These are phyloP conservation scores for Rhynchosporium agropyri DNA, from an alignment of 2,329 filamentous ascomycete genomes.

Conservation along the genomic window DNA sequence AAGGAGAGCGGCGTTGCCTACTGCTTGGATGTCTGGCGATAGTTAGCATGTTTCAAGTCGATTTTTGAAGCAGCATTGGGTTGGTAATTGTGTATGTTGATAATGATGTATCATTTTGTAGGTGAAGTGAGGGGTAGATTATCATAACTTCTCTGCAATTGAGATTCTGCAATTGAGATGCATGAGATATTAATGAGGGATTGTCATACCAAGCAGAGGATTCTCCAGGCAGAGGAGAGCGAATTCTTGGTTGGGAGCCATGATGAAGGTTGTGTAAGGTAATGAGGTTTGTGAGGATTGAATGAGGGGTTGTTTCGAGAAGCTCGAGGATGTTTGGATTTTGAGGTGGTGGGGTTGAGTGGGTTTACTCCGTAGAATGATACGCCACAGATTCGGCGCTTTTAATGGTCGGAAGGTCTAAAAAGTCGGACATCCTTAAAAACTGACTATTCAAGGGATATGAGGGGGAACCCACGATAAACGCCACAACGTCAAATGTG, in stretches of 20 bases:
- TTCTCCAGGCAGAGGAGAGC: slow-evolving; percentile 94
- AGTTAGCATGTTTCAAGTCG: neutral
- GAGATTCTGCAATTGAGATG: neutral
- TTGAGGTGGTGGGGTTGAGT: slow-evolving; percentile 30
- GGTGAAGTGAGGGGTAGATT: slow-evolving; percentile 4
- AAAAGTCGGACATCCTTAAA: too few relatives aligned
- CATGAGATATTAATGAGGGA: slow-evolving; percentile 24
- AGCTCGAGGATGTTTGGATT: slow-evolving; percentile 15
- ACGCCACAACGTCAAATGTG: too few relatives aligned
- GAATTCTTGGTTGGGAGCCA: slow-evolving; percentile 79
- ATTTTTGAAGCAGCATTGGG: neutral
- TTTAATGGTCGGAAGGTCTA: too few relatives aligned
- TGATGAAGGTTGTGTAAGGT: slow-evolving; percentile 45
- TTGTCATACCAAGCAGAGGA: slow-evolving; percentile 78
- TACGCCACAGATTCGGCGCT: neutral
- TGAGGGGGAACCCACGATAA: too few relatives aligned
- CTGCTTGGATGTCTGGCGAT: slow-evolving; percentile 82
- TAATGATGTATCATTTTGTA: neutral
- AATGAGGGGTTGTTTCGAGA: slow-evolving; percentile 8
- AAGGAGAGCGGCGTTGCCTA: slow-evolving; percentile 80
- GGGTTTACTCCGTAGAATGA: too few relatives aligned
- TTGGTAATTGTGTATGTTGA: neutral
- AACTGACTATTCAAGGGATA: too few relatives aligned
- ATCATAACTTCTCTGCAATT: slow-evolving; percentile 7
- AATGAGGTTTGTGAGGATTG: slow-evolving; percentile 20